A percentile compares a stretch with the other conserved stretches of the same genome.
phyloP scores from a whole-genome alignment of 1,139 yeast genomes.

The Candida sojae region DNA sequence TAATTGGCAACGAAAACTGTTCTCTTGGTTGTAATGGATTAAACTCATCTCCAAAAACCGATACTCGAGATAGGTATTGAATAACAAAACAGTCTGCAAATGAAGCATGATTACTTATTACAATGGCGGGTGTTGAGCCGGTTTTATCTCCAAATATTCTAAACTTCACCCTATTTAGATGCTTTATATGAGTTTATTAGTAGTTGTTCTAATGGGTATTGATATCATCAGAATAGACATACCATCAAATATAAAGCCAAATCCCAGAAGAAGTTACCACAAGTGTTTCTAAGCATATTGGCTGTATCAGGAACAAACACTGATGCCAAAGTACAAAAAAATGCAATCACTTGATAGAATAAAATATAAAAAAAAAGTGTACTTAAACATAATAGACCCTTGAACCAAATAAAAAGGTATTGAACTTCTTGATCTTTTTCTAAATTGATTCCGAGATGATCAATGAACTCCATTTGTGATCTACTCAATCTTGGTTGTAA shows the following conservation, averaged over 20 bases:
- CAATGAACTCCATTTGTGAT: constrained; percentile 18
- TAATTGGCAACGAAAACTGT: constrained; percentile 33
- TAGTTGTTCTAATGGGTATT: background rate
- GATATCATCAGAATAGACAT: constrained; percentile 15
- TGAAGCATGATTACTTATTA: constrained; percentile 58
- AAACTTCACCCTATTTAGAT: constrained; percentile 37
- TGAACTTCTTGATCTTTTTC: constrained; percentile 15
- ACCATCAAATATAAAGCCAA: constrained; percentile 34
- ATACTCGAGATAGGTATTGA: constrained; percentile 39
- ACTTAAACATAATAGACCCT: constrained; percentile 20
- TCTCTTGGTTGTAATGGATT: constrained; percentile 8
- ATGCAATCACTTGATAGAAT: constrained; percentile 29
- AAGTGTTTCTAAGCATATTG: constrained; percentile 21
- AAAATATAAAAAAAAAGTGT: constrained; percentile 17
- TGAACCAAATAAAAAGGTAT: constrained; percentile 14
- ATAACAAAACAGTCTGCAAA: constrained; percentile 55
- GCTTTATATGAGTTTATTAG: constrained; percentile 17
- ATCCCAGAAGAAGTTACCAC: constrained; percentile 36
- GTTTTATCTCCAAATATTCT: constrained; percentile 45
- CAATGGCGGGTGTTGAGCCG: constrained; percentile 46
- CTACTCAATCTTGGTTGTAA: background rate
- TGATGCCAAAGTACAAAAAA: constrained; percentile 17
- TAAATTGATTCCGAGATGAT: constrained; percentile 23
- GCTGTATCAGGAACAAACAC: constrained; percentile 31
- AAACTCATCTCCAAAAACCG: constrained; percentile 11